Evolutionary conservation across 306 rosid genomes (phyloP).

Genomic region (Corylus heterophylla): DNA sequence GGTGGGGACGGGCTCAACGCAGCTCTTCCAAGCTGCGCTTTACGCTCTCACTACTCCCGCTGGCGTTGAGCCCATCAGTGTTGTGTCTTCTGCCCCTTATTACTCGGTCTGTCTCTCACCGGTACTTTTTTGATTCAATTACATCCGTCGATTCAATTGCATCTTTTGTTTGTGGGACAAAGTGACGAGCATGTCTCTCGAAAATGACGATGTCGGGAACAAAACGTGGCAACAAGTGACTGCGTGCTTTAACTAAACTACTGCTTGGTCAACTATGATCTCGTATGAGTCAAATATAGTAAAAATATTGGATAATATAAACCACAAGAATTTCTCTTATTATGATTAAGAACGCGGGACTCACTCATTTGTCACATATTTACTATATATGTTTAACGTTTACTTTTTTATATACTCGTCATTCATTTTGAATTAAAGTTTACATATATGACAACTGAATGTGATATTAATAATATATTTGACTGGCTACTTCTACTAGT

Average conservation of each 20-base stretch:
- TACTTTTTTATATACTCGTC: too few species aligned
- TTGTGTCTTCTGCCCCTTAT: constrained; percentile 72
- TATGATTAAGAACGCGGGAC: too few species aligned
- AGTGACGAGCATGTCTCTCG: constrained; percentile 42
- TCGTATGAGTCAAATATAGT: too few species aligned
- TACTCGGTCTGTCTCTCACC: constrained; percentile 55
- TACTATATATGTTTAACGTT: too few species aligned
- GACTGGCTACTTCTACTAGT: too few species aligned
- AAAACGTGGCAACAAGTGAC: constrained; percentile 50
- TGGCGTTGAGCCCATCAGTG: constrained; percentile 38
- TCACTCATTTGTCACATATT: too few species aligned
- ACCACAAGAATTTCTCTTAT: too few species aligned
- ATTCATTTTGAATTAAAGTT: not conserved
- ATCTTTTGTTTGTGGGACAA: constrained; percentile 16
- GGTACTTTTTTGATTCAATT: too few species aligned
- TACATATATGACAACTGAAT: too few species aligned
- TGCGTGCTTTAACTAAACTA: constrained; percentile 19
- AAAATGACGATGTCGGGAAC: constrained; percentile 27
- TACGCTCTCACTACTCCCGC: constrained; percentile 56
- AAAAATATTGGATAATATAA: too few species aligned
- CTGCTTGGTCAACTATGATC: constrained; percentile 11
- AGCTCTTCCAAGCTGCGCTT: constrained; percentile 63
- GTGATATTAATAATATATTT: too few species aligned
- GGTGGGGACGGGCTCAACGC: constrained; percentile 75
- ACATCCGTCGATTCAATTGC: too few species aligned